A percentile compares a stretch with the other conserved stretches of the same genome.
Evolutionary conservation across 2,329 filamentous ascomycete genomes (phyloP).

Genomic region (Metarhizium humberi): DNA sequence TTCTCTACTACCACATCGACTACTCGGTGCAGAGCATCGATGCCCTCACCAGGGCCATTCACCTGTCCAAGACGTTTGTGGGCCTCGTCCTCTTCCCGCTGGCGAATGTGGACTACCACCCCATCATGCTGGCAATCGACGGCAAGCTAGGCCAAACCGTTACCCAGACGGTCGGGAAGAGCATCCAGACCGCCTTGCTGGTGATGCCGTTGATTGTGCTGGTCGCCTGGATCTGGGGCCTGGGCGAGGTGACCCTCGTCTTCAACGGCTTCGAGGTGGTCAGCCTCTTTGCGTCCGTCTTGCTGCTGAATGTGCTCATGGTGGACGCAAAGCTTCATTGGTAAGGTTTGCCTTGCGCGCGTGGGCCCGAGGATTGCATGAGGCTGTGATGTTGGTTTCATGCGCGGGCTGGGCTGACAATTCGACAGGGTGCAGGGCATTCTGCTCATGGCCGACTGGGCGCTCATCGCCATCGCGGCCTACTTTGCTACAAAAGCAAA

Average conservation of each 20-base stretch:
- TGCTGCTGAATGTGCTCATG: neutral
- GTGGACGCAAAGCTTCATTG: neutral
- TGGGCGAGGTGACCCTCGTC: constrained; percentile 1
- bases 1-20: constrained; percentile 1
- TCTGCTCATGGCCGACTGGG: constrained; percentile 1
- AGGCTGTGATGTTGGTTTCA: too few species aligned
- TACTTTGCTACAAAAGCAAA: neutral
- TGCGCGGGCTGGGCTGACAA: neutral
- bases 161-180: constrained; percentile 1
- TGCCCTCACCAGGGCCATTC: neutral
- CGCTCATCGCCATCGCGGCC: constrained; percentile 1
- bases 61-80: neutral
- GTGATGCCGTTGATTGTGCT: neutral
- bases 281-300: neutral
- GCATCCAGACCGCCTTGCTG: constrained; percentile 1
- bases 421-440: neutral
- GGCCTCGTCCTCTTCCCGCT: neutral
- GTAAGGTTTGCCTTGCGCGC: neutral
- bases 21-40: neutral
- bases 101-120: neutral
- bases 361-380: too few species aligned
- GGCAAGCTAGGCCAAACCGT: neutral
- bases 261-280: constrained; percentile 3
- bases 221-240: neutral
- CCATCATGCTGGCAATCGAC: neutral